Evolutionary conservation across 176 grass and related monocot species (phyloP).

Genomic region (Oryza brachyantha): DNA sequence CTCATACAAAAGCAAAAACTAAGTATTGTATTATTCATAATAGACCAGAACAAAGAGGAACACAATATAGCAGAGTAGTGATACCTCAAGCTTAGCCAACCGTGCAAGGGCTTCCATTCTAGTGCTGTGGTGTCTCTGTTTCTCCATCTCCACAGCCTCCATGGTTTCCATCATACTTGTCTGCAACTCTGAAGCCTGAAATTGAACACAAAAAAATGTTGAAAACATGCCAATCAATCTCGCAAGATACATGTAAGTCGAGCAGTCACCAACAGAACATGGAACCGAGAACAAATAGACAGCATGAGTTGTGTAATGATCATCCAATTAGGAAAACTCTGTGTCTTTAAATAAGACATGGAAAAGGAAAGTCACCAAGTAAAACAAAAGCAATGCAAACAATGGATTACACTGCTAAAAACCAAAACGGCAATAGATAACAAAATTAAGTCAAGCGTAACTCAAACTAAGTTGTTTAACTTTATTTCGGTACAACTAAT

Average conservation of each 20-base stretch:
- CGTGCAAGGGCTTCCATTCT: conserved; percentile 86
- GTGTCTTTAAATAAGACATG: not conserved
- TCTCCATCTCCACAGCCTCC: conserved; percentile 90
- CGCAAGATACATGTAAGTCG: not conserved
- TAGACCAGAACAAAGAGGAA: not conserved
- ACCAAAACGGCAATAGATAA: not conserved
- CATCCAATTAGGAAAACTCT: not conserved
- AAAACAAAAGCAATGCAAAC: not conserved
- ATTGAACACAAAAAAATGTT: conserved; percentile 22
- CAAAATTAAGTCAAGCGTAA: not conserved
- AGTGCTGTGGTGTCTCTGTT: conserved; percentile 78
- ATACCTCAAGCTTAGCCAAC: conserved; percentile 86
- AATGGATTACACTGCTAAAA: not conserved
- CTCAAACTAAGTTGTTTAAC: not conserved
- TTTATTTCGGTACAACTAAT: not conserved
- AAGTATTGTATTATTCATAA: not conserved
- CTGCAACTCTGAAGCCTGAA: conserved; percentile 91
- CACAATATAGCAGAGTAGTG: not conserved
- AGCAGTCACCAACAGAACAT: not conserved
- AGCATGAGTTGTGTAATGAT: not conserved
- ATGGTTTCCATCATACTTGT: conserved; percentile 90
- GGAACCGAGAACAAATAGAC: not conserved
- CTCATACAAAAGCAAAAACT: not conserved
- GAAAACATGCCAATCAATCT: conserved; percentile 6
- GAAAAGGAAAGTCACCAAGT: not conserved